Evolutionary conservation across 31 red algal genomes (phyloP).

Genomic region (Endocladia muricata): DNA sequence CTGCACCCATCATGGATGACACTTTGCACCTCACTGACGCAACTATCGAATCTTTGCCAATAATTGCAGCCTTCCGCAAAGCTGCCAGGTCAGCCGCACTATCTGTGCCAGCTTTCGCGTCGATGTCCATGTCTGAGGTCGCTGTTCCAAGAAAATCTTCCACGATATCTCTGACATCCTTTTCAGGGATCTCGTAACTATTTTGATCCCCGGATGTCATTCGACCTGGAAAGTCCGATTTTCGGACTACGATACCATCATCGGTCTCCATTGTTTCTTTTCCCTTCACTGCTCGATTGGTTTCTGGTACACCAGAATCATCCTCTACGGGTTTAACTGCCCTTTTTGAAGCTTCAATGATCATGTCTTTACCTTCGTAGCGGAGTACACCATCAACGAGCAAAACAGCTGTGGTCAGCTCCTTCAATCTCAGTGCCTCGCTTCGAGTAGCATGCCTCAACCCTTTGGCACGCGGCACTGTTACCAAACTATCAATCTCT

Average conservation of each 20-base stretch:
- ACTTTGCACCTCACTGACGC: not conserved
- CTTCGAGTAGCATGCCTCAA: not conserved
- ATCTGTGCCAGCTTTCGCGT: not conserved
- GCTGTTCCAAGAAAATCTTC: not conserved
- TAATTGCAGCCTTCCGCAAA: not conserved
- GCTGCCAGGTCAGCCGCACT: conserved; percentile 1
- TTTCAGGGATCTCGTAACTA: too few species aligned
- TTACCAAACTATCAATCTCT: conserved; percentile 4
- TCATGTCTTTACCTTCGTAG: conserved; percentile 42
- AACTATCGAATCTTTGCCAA: conserved; percentile 11
- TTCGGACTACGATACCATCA: too few species aligned
- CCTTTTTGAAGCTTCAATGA: conserved; percentile 27
- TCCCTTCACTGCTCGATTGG: not conserved
- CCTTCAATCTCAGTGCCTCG: conserved; percentile 10
- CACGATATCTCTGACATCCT: not conserved
- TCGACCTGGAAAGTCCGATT: too few species aligned
- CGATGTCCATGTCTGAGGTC: conserved; percentile 19
- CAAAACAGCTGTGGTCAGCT: conserved; percentile 33
- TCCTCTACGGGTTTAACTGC: not conserved
- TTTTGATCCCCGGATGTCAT: not conserved
- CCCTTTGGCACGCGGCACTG: not conserved
- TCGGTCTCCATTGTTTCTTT: conserved; percentile 33
- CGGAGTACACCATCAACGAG: conserved; percentile 30
- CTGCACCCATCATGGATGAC: not conserved
- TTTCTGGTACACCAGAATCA: conserved; percentile 4